Conservation (phyloP, 78 protist genomes). For the Planoprotostelium fungivorum region DNA sequence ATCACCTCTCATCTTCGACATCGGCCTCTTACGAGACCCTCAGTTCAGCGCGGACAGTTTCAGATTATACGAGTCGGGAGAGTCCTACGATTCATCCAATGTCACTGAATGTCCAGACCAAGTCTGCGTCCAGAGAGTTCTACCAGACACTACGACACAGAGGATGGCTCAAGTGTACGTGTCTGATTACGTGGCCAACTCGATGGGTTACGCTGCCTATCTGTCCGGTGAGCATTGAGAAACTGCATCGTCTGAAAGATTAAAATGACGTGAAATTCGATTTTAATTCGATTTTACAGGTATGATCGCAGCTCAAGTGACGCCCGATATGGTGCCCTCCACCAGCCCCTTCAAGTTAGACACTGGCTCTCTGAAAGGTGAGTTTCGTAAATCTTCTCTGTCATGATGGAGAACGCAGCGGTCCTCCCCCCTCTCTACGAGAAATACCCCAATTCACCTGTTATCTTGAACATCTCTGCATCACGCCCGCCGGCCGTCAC, state of each 20-base stretch:
- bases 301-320: not conserved
- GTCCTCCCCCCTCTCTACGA: not conserved
- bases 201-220: not conserved
- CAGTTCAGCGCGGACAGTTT: not conserved
- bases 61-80: not conserved
- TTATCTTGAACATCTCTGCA: not conserved
- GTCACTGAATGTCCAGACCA: not conserved
- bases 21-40: not conserved
- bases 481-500: not conserved
- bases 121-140: not conserved
- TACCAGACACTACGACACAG: not conserved
- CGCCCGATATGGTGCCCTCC: not conserved
- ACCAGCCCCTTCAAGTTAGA: not conserved
- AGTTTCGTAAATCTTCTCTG: no score
- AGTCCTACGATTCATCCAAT: not conserved
- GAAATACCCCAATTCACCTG: not conserved
- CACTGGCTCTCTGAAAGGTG: not conserved
- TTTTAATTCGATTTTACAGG: not conserved
- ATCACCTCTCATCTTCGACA: not conserved
- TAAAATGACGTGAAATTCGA: not conserved
- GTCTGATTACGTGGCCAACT: not conserved
- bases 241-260: no score
- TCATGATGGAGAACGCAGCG: not conserved
- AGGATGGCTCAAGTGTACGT: not conserved
- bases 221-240: not conserved